Evolutionary conservation across 2,329 filamentous ascomycete species (phyloP).

Genomic region (Paecilomyces sp.): DNA sequence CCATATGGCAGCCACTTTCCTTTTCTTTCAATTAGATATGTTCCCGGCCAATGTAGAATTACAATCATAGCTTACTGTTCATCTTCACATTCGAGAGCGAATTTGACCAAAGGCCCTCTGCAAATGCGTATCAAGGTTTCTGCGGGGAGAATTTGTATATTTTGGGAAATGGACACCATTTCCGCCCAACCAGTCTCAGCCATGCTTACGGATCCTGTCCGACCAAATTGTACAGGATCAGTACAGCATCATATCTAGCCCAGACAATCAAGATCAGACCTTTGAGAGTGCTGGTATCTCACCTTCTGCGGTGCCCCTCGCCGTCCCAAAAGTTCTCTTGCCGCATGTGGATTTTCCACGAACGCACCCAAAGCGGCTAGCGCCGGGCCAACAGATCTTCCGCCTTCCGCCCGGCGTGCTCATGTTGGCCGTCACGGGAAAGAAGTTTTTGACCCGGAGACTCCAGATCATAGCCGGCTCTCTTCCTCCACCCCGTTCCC

Average conservation of each 20-base stretch:
- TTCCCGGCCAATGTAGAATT: not conserved
- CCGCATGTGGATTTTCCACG: not conserved
- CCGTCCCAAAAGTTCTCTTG: not conserved
- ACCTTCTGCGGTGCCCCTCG: not conserved
- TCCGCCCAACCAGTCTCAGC: conserved; percentile 8
- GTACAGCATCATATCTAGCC: conserved; percentile 7
- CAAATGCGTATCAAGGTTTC: conserved; percentile 24
- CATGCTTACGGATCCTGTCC: conserved; percentile 8
- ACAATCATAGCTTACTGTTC: conserved; percentile 19
- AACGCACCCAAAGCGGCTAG: not conserved
- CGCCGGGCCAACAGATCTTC: conserved; percentile 6
- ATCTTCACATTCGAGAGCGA: conserved; percentile 22
- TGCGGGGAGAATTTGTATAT: conserved; percentile 28
- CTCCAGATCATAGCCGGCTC: not conserved
- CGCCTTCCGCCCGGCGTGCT: not conserved
- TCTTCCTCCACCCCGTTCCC: not conserved
- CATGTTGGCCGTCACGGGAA: conserved; percentile 23
- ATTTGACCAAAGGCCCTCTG: conserved; percentile 29
- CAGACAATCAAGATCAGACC: not conserved
- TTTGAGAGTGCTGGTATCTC: not conserved
- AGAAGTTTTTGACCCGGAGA: conserved; percentile 28
- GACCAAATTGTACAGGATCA: conserved; percentile 13
- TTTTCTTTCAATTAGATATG: conserved; percentile 9
- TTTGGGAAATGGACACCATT: conserved; percentile 26
- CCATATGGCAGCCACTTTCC: conserved; percentile 30